phyloP scores from a whole-genome alignment of 2,329 filamentous ascomycete genomes.

The Colletotrichum musicola region DNA sequence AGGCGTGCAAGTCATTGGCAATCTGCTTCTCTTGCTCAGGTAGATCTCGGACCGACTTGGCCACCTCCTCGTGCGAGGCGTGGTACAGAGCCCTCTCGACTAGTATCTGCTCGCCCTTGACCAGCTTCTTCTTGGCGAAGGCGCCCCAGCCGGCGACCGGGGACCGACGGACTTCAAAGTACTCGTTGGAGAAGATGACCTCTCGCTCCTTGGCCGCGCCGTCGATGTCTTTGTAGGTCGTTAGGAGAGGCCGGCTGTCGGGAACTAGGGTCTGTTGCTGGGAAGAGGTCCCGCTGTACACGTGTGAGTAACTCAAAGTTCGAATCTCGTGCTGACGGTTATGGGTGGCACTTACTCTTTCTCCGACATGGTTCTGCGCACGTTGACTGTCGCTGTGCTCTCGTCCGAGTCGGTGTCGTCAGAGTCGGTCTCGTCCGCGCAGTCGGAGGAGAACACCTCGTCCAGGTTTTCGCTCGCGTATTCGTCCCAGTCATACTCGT shows the following conservation, averaged over 20 bases:
- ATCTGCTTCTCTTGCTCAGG: conserved; percentile 47
- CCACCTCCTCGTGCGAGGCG: conserved; percentile 37
- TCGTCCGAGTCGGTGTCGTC: neutral
- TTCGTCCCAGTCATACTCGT: neutral
- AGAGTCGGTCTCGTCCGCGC: neutral
- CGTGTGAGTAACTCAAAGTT: too few relatives aligned
- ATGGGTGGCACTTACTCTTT: too few relatives aligned
- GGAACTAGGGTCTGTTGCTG: neutral
- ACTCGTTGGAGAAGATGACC: conserved; percentile 52
- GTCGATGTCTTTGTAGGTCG: neutral
- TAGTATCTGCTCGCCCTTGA: conserved; percentile 55
- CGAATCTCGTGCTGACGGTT: too few relatives aligned
- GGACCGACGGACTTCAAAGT: conserved; percentile 57
- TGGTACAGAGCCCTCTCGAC: conserved; percentile 59
- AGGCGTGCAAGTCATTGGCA: conserved; percentile 54
- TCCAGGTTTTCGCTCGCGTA: neutral
- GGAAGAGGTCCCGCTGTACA: too few relatives aligned
- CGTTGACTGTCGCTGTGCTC: neutral
- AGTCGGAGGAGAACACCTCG: neutral
- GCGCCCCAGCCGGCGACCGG: conserved; percentile 59
- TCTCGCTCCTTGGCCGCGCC: neutral
- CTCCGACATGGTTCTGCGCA: too few relatives aligned
- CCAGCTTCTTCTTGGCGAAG: conserved; percentile 58
- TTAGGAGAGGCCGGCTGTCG: neutral
- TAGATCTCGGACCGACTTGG: conserved; percentile 40